These are phyloP conservation scores for Beauveria australis DNA, from an alignment of 2,329 filamentous ascomycete species.

Conservation along the genomic window DNA sequence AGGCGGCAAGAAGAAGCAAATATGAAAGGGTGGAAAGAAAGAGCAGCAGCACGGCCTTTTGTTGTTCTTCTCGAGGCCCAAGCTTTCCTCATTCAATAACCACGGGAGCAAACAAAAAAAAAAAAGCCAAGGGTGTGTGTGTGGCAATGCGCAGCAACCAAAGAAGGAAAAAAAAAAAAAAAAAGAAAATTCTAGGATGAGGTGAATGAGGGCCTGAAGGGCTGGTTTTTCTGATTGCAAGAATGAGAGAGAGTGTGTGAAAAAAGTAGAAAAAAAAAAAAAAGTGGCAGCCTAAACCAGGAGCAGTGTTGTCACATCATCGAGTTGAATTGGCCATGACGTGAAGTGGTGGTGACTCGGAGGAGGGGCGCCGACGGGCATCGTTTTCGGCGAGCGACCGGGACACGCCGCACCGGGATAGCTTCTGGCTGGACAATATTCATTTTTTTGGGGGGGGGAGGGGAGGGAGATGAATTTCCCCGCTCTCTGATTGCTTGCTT, in stretches of 20 bases:
- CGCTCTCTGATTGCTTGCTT: too few species aligned
- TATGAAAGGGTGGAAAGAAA: too few species aligned
- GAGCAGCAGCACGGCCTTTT: background rate
- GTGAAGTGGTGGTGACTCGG: background rate
- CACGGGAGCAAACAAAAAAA: background rate
- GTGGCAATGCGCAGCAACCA: background rate
- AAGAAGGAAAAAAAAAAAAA: background rate
- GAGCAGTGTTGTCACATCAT: too few species aligned
- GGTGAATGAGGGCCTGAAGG: background rate
- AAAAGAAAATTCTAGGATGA: background rate
- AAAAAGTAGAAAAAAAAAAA: background rate
- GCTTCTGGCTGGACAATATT: constrained; percentile 2
- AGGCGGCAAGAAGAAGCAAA: background rate
- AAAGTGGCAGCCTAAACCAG: background rate
- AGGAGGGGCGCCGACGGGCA: background rate
- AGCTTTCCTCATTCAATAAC: background rate
- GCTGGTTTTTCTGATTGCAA: too few species aligned
- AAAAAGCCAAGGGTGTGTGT: background rate
- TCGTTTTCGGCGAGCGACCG: constrained; percentile 7
- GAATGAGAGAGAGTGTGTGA: background rate
- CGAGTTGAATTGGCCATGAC: background rate
- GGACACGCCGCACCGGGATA: constrained; percentile 3
- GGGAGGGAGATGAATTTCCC: too few species aligned
- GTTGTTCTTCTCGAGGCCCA: background rate
- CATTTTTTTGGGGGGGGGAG: background rate